phyloP scores from a whole-genome alignment of 2,329 filamentous ascomycete genomes.

The Sporothrix humicola region DNA sequence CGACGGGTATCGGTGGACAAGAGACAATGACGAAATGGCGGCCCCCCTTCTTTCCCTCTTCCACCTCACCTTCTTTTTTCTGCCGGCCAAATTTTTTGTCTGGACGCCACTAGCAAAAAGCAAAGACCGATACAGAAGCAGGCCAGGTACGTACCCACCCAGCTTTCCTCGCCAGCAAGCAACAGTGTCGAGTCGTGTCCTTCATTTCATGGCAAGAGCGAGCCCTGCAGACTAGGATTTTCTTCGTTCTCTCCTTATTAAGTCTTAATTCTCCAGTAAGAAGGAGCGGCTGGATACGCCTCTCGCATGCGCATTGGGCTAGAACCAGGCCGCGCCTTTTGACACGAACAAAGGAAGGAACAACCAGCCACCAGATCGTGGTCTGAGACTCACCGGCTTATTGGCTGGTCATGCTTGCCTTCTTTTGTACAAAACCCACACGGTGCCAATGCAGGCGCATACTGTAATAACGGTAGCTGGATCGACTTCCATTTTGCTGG shows the following conservation, averaged over 20 bases:
- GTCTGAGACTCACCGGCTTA: slow-evolving; percentile 13
- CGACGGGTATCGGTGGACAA: slow-evolving; percentile 25
- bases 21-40: slow-evolving; percentile 31
- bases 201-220: neutral
- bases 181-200: neutral
- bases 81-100: slow-evolving; percentile 22
- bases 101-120: neutral
- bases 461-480: neutral
- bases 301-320: slow-evolving; percentile 7
- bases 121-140: neutral
- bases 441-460: slow-evolving; percentile 7
- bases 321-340: slow-evolving; percentile 18
- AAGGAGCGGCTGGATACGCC: slow-evolving; percentile 3
- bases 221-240: neutral
- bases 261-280: neutral
- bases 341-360: slow-evolving; percentile 25
- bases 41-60: neutral
- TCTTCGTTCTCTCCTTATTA: neutral
- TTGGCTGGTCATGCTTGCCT: neutral
- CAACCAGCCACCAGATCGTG: slow-evolving; percentile 19
- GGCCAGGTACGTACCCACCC: slow-evolving; percentile 11
- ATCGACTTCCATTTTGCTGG: neutral
- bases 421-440: neutral
- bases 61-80: neutral
- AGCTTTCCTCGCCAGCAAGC: neutral